Percentiles rank a stretch among this genome's conserved stretches.
Conservation (phyloP, 176 grass and related monocot species). For the Neostapfia colusana region DNA sequence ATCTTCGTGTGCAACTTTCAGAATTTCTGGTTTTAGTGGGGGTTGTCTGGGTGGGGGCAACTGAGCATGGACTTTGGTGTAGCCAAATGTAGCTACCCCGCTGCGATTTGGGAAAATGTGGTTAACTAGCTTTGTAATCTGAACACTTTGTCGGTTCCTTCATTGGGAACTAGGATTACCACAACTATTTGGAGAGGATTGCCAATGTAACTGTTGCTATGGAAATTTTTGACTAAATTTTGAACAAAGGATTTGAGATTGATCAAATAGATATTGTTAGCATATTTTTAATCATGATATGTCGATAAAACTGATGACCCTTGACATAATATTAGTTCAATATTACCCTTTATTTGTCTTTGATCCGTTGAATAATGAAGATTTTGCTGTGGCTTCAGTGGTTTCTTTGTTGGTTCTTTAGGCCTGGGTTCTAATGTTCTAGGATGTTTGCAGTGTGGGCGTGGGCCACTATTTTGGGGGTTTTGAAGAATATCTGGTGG, state of each 20-base stretch:
- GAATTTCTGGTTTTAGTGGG: slow-evolving; percentile 32
- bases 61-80: not conserved
- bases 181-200: slow-evolving; percentile 12
- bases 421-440: not conserved
- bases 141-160: not conserved
- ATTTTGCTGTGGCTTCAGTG: slow-evolving; percentile 15
- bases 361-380: slow-evolving; percentile 29
- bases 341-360: not conserved
- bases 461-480: slow-evolving; percentile 5
- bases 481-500: slow-evolving; percentile 11
- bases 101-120: not conserved
- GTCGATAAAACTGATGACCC: not conserved
- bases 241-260: slow-evolving; percentile 15
- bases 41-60: not conserved
- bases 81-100: slow-evolving; percentile 11
- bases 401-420: slow-evolving; percentile 8
- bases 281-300: not conserved
- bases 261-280: not conserved
- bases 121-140: not conserved
- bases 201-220: slow-evolving; percentile 16
- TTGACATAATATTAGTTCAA: slow-evolving; percentile 16
- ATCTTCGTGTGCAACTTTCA: not conserved
- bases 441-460: not conserved
- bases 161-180: not conserved
- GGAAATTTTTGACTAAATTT: not conserved